Base-by-base conservation (phyloP, 2,329 filamentous ascomycete genomes). In the Fusarium sp. region DNA sequence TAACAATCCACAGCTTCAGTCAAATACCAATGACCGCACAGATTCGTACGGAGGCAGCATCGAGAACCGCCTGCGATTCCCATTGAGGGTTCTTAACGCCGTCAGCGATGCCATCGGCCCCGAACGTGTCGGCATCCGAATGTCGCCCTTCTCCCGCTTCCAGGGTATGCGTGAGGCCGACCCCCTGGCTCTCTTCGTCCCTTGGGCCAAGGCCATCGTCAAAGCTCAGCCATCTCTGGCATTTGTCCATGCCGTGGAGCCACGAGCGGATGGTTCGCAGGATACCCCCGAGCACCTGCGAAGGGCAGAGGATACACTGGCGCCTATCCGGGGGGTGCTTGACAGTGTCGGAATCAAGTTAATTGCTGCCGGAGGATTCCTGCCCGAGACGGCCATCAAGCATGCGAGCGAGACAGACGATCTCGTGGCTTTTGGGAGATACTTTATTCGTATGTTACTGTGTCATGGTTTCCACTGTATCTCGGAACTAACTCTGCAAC, bases 121-220 rank as follows among this genome's bases (percentile, higher is more conserved):
- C 0, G 86, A 91, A 7, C 84, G 84, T 39, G 85, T 87, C 7
- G 89, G 85, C 4, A 88, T 93, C 54, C 87, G 91, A 7, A 81
- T 93, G 29, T 88, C 85, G 4, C 92, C 92, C 0, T 93, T 88
- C 82, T 88, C 86, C 59, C 81, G 81, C 0, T 93, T 91, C 83
- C 90, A 93, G 73, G 88, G 86, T 41, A 92, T 93, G 91, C 82
- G 84, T 6, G 92, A 92, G 88, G 77, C 81, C 0, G 86, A 94
- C 43, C 91, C 91, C 10, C n/a, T 74, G 14, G 45, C 58, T 3
- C 57, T 78, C 16, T 78, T 78, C 0, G 76, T 89, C 14, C 89
- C 91, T 0, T 94, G 93, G 80, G 83, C 83, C 2, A 84, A 93
- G 76, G 78, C 92, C 18, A 85, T 90, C 27, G 76, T 82, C 58